Evolutionary conservation across 768 basidiomycete genomes (phyloP).

Genomic region (Roridomyces roridus): DNA sequence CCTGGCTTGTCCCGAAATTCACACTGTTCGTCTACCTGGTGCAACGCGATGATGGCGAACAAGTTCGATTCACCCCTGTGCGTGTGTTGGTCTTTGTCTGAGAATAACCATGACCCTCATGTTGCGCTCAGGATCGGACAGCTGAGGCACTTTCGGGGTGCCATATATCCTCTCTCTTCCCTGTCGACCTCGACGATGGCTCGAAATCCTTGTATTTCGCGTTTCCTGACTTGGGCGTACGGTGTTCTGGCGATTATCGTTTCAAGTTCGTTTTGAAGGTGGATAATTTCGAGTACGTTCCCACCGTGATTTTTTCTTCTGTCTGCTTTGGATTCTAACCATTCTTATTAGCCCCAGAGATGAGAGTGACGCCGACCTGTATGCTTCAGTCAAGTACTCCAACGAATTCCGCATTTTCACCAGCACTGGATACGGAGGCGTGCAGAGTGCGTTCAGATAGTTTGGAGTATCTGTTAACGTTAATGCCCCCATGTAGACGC

Average conservation of each 20-base stretch:
- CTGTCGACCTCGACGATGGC: not conserved
- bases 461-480: no score
- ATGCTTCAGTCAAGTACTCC: not conserved
- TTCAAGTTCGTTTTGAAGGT: not conserved
- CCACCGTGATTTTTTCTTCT: no score
- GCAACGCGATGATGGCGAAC: not conserved
- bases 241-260: not conserved
- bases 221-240: constrained; percentile 5
- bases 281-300: not conserved
- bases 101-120: not conserved
- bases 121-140: not conserved
- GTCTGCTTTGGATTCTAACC: no score
- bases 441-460: constrained; percentile 5
- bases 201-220: not conserved
- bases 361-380: not conserved
- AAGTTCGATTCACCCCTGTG: not conserved
- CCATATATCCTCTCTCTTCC: not conserved
- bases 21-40: not conserved
- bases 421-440: not conserved
- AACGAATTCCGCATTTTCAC: not conserved
- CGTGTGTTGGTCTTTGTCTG: not conserved
- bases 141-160: not conserved
- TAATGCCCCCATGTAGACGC: no score
- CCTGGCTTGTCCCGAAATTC: not conserved
- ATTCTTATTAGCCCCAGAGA: not conserved